Evolutionary conservation across 2,329 filamentous ascomycete species (phyloP), one percentile per base, ranked within the genome.

Genomic region (Ramularia endophylla): DNA sequence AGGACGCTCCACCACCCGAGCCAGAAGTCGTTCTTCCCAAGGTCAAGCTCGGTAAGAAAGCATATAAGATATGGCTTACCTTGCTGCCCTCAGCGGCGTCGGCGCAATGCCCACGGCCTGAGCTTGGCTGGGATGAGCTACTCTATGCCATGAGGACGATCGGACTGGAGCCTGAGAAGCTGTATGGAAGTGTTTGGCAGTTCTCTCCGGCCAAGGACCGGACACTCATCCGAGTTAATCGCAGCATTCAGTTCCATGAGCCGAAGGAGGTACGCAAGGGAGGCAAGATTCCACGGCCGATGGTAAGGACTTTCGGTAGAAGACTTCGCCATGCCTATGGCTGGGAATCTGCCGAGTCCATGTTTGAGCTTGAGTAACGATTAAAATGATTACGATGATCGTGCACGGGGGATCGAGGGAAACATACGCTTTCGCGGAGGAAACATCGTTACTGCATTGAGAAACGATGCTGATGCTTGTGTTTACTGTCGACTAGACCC

Each of bases 121-220:
- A 78, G 49, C 48, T 79, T 4, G 44, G 65, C 0, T 80, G 75
- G 76, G 57, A 48, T 2, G 73, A 78, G 37, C 74, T 78, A 43
- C 51, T 78, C 3, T 67, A 71, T 43, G 74, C 74, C 0, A 72
- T 80, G 69, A 48, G 54, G 37, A 36, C 62, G 0, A 64, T 65
- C 0, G 77, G 75, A 0, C 79, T 81, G 39, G 44, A 52, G 0
- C 67, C 67, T 0, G 62, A 77, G 57, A 80, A 82, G 58, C 64
- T 80, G 0, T 78, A 79, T 44, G 75, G 77, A 0, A 80, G 74
- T 1, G 72, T 72, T 0, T 82, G 78, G 78, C 72, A 78, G 8
- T 81, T 81, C 46, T 65, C 62, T 11, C 72, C 71, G 3, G 36
- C 36, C 3, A 44, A 38, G 25, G 44, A 38, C 7, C 33, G 39